Evolutionary conservation across 2,329 filamentous ascomycete species (phyloP).

Genomic region (Neospermospora avenae): DNA sequence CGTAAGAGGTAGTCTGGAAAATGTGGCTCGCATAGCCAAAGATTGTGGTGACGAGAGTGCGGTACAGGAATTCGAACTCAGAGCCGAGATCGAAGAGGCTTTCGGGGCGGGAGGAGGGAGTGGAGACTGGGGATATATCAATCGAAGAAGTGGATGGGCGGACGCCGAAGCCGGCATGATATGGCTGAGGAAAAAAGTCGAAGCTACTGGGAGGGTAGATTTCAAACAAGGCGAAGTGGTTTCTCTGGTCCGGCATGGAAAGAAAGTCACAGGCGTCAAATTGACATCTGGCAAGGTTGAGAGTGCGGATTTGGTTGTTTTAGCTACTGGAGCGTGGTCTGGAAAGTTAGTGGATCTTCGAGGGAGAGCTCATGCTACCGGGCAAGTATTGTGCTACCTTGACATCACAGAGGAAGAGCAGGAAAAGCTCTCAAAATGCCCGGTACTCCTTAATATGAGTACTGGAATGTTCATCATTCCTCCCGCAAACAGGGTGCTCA

Average conservation of each 20-base stretch:
- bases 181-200: conserved; percentile 46
- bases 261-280: conserved; percentile 52
- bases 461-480: conserved; percentile 74
- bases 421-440: conserved; percentile 58
- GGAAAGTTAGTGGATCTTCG: conserved; percentile 72
- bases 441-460: conserved; percentile 69
- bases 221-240: conserved; percentile 48
- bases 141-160: conserved; percentile 74
- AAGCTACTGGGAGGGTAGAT: conserved; percentile 39
- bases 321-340: conserved; percentile 88
- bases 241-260: conserved; percentile 27
- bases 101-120: conserved; percentile 49
- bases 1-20: conserved; percentile 56
- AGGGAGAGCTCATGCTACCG: conserved; percentile 74
- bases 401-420: conserved; percentile 71
- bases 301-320: conserved; percentile 68
- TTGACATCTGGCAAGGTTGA: conserved; percentile 49
- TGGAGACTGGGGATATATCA: conserved; percentile 69
- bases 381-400: conserved; percentile 77
- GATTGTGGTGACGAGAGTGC: conserved; percentile 31
- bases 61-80: conserved; percentile 41
- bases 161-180: conserved; percentile 70
- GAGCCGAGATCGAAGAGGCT: conserved; percentile 42
- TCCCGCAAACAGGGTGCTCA: conserved; percentile 53
- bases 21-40: conserved; percentile 45